Percentiles rank a stretch among this genome's conserved stretches.
Evolutionary conservation across 495 filamentous ascomycete genomes (phyloP).

Genomic region (Echria macrotheca): DNA sequence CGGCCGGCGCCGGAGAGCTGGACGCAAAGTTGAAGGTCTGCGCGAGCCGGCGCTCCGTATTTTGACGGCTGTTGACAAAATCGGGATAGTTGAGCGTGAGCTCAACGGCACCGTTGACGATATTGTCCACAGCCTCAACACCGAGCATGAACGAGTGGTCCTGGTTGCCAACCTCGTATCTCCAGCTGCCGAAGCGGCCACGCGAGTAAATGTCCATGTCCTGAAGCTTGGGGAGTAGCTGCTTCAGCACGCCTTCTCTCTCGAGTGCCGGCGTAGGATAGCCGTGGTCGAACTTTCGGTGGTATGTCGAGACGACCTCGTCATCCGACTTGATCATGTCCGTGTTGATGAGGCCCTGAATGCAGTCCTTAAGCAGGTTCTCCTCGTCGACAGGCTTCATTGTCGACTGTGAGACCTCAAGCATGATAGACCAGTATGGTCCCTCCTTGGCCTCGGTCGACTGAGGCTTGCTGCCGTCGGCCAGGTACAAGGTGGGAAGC

Average conservation of each 20-base stretch:
- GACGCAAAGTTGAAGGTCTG: slow-evolving; percentile 49
- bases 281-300: slow-evolving; percentile 97
- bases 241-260: slow-evolving; percentile 87
- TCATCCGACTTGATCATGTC: slow-evolving; percentile 85
- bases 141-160: slow-evolving; percentile 99
- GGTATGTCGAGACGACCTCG: slow-evolving; percentile 97
- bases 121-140: slow-evolving; percentile 93
- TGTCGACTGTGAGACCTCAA: slow-evolving; percentile 93
- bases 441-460: slow-evolving; percentile 67
- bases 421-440: slow-evolving; percentile 99
- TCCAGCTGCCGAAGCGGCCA: slow-evolving; percentile 96
- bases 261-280: slow-evolving; percentile 95
- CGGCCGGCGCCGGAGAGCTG: slow-evolving; percentile 10
- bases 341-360: slow-evolving; percentile 95
- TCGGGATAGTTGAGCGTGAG: slow-evolving; percentile 98
- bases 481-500: slow-evolving; percentile 80
- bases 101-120: slow-evolving; percentile 91
- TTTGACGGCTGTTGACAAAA: slow-evolving; percentile 89
- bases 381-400: slow-evolving; percentile 88
- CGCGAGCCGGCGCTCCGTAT: slow-evolving; percentile 80
- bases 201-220: slow-evolving; percentile 88
- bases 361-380: slow-evolving; percentile 80
- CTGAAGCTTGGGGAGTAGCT: slow-evolving; percentile 89
- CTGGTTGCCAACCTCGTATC: slow-evolving; percentile 93
- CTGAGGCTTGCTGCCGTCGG: slow-evolving; percentile 72